These are phyloP conservation scores for Trichoderma gamsii DNA, from an alignment of 495 filamentous ascomycete species.

Conservation along the genomic window DNA sequence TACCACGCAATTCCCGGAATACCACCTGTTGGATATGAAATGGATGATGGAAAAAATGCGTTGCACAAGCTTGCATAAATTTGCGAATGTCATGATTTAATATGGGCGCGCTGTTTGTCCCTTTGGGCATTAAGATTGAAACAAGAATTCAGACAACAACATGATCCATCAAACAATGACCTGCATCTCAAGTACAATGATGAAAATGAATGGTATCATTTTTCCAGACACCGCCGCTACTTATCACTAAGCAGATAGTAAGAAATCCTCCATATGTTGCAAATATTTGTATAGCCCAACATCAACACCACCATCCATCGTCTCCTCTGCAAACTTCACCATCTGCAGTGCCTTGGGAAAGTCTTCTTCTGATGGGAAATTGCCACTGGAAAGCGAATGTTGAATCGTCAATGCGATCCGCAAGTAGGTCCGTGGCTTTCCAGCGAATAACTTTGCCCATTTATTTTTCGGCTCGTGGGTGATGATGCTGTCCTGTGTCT, in stretches of 20 bases:
- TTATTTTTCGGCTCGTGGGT: background rate
- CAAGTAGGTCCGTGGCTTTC: background rate
- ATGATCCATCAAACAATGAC: too few relatives aligned
- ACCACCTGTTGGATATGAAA: too few relatives aligned
- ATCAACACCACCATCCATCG: slow-evolving; percentile 1
- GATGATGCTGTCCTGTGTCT: background rate
- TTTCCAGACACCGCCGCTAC: background rate
- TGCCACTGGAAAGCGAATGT: background rate
- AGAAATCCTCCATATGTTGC: background rate
- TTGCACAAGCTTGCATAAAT: too few relatives aligned
- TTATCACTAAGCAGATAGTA: background rate
- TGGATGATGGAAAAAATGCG: too few relatives aligned
- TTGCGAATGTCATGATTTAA: too few relatives aligned
- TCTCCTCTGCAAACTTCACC: background rate
- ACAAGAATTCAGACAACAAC: too few relatives aligned
- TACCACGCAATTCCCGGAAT: background rate
- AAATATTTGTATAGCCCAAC: slow-evolving; percentile 2
- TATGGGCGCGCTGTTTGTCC: too few relatives aligned
- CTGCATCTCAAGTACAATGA: too few relatives aligned
- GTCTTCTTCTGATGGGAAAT: background rate
- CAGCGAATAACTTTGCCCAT: background rate
- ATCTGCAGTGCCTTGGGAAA: slow-evolving; percentile 8
- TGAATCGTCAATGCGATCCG: slow-evolving; percentile 4
- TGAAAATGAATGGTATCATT: too few relatives aligned
- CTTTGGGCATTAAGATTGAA: too few relatives aligned